Base-by-base conservation (phyloP, 768 basidiomycete genomes). In the Auricularia auricula-judae region DNA sequence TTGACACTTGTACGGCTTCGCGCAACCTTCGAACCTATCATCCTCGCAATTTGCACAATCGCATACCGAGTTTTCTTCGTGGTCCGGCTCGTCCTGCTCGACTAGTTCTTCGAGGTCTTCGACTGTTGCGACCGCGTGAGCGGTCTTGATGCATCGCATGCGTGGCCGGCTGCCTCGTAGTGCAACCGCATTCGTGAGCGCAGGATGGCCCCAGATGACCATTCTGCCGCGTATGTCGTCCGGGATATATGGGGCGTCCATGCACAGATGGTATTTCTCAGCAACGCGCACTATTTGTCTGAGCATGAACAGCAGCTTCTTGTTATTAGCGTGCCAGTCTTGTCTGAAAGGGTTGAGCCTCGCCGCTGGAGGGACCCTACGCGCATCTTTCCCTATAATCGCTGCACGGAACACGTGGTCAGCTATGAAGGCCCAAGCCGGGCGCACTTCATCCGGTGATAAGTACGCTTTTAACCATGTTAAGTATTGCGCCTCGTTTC, bases 391-490 rank as follows among this genome's bases (percentile, higher is more conserved):
- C 16, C 16, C 4, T 4, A 5, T 51, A 4, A 51, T 51, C 16
- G 14, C 21, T 18, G 4, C 11, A 16, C 4, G 11, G 10, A 51
- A 16, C 21, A 51, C 4, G 4, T 4, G 66, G 63, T 77, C 73
- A 16, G 72, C 73, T 0, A 76, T 47, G 0, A 34, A 12, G 0
- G 74, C 69, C 76, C 76, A 77, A 10, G 63, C n/a, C 11, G 76
- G 71, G 3, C 72, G 39, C 0, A 68, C 34, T 0, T 47, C 33
- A 1, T 63, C 66, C 3, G 68, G 36, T 2, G 65, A 47, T 0
- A 74, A 67, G 65, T 72, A 75, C 18, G 42, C 36, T 65, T 65
- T 36, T 68, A 67, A n/a, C 67, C 68, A 62, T 59, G 53, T 4
- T 63, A 23, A 5, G 56, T 51, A 51, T 18, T 16, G 16, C 18